phyloP scores from a whole-genome alignment of 305 asterid genomes.

The Salvia sclarea region DNA sequence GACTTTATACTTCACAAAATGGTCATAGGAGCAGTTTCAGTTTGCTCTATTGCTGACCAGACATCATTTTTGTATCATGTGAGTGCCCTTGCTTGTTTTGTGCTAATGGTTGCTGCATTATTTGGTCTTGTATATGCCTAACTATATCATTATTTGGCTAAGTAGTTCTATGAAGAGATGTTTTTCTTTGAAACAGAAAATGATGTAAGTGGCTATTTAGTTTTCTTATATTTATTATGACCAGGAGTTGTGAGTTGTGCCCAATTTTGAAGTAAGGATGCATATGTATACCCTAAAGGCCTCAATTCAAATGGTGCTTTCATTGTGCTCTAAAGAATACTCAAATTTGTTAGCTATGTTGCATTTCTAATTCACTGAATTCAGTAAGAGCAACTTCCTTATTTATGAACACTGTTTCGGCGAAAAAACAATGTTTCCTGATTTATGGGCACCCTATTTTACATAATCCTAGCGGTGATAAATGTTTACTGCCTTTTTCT shows the following conservation, averaged over 20 bases:
- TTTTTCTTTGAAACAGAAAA: not conserved
- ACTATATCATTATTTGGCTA: not conserved
- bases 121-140: conserved; percentile 8
- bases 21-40: conserved; percentile 43
- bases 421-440: not conserved
- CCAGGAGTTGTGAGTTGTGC: not conserved
- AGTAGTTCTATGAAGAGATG: not conserved
- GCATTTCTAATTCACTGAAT: not conserved
- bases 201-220: not conserved
- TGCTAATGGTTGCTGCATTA: conserved; percentile 8
- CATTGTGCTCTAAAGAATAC: not conserved
- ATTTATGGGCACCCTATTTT: not conserved
- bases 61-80: conserved; percentile 40
- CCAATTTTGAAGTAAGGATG: conserved; percentile 8
- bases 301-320: conserved; percentile 1
- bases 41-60: conserved; percentile 38
- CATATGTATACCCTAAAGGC: too few species aligned
- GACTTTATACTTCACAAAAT: conserved; percentile 25
- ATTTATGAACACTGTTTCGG: not conserved
- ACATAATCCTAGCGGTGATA: not conserved
- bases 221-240: not conserved
- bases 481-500: not conserved
- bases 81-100: conserved; percentile 30
- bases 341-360: not conserved
- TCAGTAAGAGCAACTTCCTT: not conserved